Base-by-base conservation (phyloP, 2,329 filamentous ascomycete species). In the Sarocladiaceae sp. region DNA sequence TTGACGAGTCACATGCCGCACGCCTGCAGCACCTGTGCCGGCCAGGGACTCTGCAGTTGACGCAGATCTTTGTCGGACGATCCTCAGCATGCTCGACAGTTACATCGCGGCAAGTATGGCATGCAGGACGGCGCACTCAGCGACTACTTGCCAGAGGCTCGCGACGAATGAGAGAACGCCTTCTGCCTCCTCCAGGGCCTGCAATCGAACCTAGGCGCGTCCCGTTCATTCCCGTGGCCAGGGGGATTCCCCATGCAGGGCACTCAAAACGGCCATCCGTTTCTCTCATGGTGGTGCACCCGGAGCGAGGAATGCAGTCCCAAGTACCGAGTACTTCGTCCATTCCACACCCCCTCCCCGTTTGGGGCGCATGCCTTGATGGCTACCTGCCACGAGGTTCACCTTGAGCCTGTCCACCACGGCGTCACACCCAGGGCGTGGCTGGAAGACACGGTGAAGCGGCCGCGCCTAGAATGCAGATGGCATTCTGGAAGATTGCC, bases 131-230 rank as follows among this genome's bases (percentile, higher is more conserved):
- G 11, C n/a, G 23, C 22, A 12, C 22, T 23, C 10, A 44, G 40
- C 22, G 23, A 26, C 40, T 12, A 44, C 28, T n/a, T 44, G 40
- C 40, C 13, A 26, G 40, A 44, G 17, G 13, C 40, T n/a, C 12
- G 23, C 22, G 15, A 28, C 40, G 40, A 44, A 44, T 44, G 40
- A 44, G 40, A 20, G 6, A n/a, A n/a, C n/a, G 37, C 20, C 40
- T 44, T 8, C 4, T 7, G 25, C 13, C 23, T 44, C 40, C 8
- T 22, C 17, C 12, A 26, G 11, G 22, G 10, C 8, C 22, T 26
- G 40, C 11, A 15, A 44, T 44, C 40, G 40, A n/a, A 44, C 40
- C 40, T 44, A 44, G 40, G 40, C n/a, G 40, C 40, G 40, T 44
- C 40, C 40, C 40, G 40, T 44, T 44, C 40, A n/a, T 28, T 44